phyloP scores from a whole-genome alignment of 345 rosid species.

The Pugionium cornutum region DNA sequence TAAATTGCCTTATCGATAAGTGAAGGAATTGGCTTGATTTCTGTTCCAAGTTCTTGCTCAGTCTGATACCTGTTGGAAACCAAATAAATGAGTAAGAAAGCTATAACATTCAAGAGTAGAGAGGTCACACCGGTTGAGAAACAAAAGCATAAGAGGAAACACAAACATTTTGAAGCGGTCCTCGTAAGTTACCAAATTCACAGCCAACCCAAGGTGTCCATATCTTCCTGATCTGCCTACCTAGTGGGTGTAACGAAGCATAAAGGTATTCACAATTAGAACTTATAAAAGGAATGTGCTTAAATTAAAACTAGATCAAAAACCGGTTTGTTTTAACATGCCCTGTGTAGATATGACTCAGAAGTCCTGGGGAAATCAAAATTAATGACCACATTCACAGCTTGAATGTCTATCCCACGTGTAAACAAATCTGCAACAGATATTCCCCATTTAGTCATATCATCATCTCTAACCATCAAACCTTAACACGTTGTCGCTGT shows the following conservation, averaged over 20 bases:
- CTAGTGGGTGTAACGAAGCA: slow-evolving; percentile 40
- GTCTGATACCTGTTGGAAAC: slow-evolving; percentile 81
- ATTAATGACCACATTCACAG: slow-evolving; percentile 96
- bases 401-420: slow-evolving; percentile 98
- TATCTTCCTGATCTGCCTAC: slow-evolving; percentile 98
- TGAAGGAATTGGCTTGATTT: slow-evolving; percentile 97
- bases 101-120: background rate
- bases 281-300: background rate
- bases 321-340: slow-evolving; percentile 12
- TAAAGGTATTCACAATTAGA: background rate
- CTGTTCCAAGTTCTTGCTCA: slow-evolving; percentile 99
- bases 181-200: slow-evolving; percentile 94
- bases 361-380: slow-evolving; percentile 96
- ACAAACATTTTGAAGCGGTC: slow-evolving; percentile 94
- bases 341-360: slow-evolving; percentile 98
- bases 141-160: slow-evolving; percentile 5
- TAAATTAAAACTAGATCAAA: background rate
- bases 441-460: background rate
- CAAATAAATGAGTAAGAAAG: background rate
- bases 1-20: slow-evolving; percentile 94
- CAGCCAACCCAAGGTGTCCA: slow-evolving; percentile 99
- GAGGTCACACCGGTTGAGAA: background rate
- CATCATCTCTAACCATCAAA: slow-evolving; percentile 20
- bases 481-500: slow-evolving; percentile 6
- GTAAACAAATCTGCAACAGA: slow-evolving; percentile 82